Base-by-base conservation (phyloP, 2,329 filamentous ascomycete genomes). In the Exophiala dermatitidis region DNA sequence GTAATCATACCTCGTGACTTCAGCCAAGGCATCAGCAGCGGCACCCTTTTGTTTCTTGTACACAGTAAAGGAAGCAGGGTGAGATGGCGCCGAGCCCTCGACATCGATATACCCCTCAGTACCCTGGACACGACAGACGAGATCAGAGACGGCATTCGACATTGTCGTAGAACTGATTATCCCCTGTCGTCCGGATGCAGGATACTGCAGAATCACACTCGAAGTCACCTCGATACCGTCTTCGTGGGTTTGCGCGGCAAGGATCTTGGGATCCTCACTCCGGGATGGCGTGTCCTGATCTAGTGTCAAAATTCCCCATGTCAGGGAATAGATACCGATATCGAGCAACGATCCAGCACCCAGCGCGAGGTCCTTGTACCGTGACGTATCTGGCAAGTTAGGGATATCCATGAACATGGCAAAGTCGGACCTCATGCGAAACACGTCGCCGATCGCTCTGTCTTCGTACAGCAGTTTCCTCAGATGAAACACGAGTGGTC, bases 261-360 rank as follows among this genome's bases (percentile, higher is more conserved):
- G 41, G 28, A 43, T 7, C 3, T 26, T 43, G 5, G 41, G 12
- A 7, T 7, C 6, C 19, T 30, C n/a, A 8, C 12, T 28, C 12
- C 29, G 26, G 8, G 9, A 3, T n/a, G 31, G 48, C 53, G 43
- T 58, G 58, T 45, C 56, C 41, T 29, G 50, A 41, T 50, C 2
- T 57, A 57, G 12, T 12, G 84, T 85, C 71, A 95, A 88, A 78
- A 94, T 94, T 46, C 93, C 79, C 90, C 89, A 95, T 31, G 88
- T 94, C 57, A 95, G 72, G 40, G 87, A 82, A 74, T 95, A 95
- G 69, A 95, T 86, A 58, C 90, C 90, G 52, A 95, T 71, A 69
- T 95, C 90, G 46, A 95, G 77, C 51, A 94, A 74, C 1, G 84
- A 85, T 48, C 90, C 90, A 31, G 90, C 90, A 0, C 89, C 90